phyloP scores from a whole-genome alignment of 2,329 filamentous ascomycete species.

The Diaporthe helianthi region DNA sequence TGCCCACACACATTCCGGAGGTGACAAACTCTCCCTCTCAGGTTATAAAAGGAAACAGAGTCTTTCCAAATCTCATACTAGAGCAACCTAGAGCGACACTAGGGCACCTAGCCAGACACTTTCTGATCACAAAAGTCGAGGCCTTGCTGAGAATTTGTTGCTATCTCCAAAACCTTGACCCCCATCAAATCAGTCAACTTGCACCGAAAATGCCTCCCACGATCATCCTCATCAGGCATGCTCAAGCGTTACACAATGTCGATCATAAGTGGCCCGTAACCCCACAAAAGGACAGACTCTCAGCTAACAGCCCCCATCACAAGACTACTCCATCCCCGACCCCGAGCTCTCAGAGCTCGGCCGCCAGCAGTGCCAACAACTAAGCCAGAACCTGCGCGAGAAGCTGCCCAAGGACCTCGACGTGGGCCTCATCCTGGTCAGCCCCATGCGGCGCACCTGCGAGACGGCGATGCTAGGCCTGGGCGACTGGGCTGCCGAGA shows the following conservation, averaged over 20 bases:
- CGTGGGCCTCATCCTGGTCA: conserved; percentile 64
- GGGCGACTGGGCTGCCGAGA: conserved; percentile 61
- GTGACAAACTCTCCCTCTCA: neutral
- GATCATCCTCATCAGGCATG: conserved; percentile 88
- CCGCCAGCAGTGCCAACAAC: conserved; percentile 53
- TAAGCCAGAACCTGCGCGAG: conserved; percentile 51
- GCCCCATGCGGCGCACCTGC: conserved; percentile 70
- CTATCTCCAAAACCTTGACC: neutral
- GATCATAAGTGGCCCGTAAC: conserved; percentile 51
- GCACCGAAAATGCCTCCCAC: conserved; percentile 63
- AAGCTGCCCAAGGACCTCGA: conserved; percentile 51
- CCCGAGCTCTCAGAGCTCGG: conserved; percentile 59
- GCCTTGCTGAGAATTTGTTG: neutral
- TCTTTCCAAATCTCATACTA: too few species aligned
- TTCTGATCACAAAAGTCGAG: neutral
- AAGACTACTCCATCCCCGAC: conserved; percentile 57
- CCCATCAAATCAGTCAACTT: conserved; percentile 9
- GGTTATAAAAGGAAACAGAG: neutral
- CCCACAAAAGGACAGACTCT: conserved; percentile 25
- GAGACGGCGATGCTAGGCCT: conserved; percentile 67
- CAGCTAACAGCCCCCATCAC: conserved; percentile 45
- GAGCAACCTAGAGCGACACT: neutral
- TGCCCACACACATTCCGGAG: too few species aligned
- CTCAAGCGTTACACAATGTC: conserved; percentile 70
- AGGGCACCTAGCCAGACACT: neutral